These are phyloP conservation scores for Neurospora sp. DNA, from an alignment of 495 filamentous ascomycete genomes.

Conservation along the genomic window DNA sequence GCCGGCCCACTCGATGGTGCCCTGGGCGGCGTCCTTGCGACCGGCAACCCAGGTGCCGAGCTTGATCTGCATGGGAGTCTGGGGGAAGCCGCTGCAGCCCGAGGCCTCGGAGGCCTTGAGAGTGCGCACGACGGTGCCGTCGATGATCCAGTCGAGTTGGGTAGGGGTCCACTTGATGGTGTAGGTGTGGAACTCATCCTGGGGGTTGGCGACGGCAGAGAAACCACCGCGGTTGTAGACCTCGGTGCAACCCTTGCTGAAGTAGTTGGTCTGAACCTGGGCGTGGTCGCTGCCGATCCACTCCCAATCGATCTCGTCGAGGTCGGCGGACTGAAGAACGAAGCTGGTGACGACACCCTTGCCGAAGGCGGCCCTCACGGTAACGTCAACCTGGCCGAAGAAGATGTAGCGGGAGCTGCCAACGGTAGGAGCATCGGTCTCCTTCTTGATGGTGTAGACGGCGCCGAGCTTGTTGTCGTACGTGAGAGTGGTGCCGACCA, in stretches of 20 bases:
- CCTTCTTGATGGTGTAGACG: slow-evolving; percentile 62
- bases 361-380: slow-evolving; percentile 55
- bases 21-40: slow-evolving; percentile 51
- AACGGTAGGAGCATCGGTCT: slow-evolving; percentile 70
- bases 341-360: slow-evolving; percentile 70
- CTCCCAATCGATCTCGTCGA: slow-evolving; percentile 96
- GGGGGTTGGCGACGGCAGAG: slow-evolving; percentile 48
- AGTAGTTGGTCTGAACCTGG: slow-evolving; percentile 84
- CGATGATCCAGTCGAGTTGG: slow-evolving; percentile 73
- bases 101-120: slow-evolving; percentile 47
- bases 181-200: slow-evolving; percentile 70
- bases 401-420: slow-evolving; percentile 62
- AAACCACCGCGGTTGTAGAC: slow-evolving; percentile 67
- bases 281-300: slow-evolving; percentile 55
- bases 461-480: slow-evolving; percentile 62
- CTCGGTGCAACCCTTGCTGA: slow-evolving; percentile 76
- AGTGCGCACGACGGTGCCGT: slow-evolving; percentile 59
- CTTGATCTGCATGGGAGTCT: slow-evolving; percentile 82
- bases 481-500: slow-evolving; percentile 48
- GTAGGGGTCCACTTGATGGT: slow-evolving; percentile 73
- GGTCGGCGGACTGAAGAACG: slow-evolving; percentile 79
- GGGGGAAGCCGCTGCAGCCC: slow-evolving; percentile 63
- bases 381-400: slow-evolving; percentile 63
- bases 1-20: slow-evolving; percentile 84
- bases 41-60: slow-evolving; percentile 84